Percentiles rank a stretch among this genome's conserved stretches.
These are phyloP conservation scores for Hansenula sp. DNA, from an alignment of 1,139 yeast species.

Conservation along the genomic window DNA sequence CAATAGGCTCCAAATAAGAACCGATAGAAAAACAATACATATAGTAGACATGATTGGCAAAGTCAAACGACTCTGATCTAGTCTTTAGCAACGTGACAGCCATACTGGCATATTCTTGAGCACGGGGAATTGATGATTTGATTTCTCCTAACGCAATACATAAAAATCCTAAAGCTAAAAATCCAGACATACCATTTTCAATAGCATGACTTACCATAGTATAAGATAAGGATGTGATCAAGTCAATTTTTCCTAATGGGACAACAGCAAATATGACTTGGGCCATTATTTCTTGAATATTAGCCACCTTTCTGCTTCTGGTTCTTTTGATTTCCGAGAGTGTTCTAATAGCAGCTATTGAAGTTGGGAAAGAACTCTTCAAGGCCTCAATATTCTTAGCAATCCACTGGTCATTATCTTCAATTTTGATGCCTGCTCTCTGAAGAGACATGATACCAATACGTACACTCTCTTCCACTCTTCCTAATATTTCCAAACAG, in stretches of 20 bases:
- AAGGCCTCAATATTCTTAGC: conserved; percentile 24
- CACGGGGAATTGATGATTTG: conserved; percentile 29
- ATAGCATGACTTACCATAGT: conserved; percentile 27
- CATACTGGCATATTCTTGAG: conserved; percentile 35
- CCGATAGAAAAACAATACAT: conserved; percentile 41
- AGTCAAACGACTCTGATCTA: conserved; percentile 32
- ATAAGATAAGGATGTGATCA: conserved; percentile 24
- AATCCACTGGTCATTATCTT: conserved; percentile 25
- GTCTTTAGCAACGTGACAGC: conserved; percentile 39
- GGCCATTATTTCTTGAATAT: conserved; percentile 40
- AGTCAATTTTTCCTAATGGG: conserved; percentile 17
- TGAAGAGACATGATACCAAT: conserved; percentile 34
- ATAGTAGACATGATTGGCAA: conserved; percentile 40
- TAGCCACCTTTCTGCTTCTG: conserved; percentile 27
- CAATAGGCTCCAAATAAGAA: conserved; percentile 38
- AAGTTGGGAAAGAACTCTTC: conserved; percentile 34
- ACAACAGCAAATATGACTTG: conserved; percentile 34
- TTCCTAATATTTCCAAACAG: conserved; percentile 34
- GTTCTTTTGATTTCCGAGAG: conserved; percentile 27
- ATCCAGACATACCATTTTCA: conserved; percentile 29
- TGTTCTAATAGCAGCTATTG: conserved; percentile 39
- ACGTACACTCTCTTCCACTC: conserved; percentile 32
- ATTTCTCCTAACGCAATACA: conserved; percentile 27
- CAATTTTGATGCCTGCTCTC: conserved; percentile 27
- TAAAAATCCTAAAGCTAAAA: conserved; percentile 28